Conservation (phyloP, 169 alveolate genomes). For the Ichthyophthirius multifiliis region DNA sequence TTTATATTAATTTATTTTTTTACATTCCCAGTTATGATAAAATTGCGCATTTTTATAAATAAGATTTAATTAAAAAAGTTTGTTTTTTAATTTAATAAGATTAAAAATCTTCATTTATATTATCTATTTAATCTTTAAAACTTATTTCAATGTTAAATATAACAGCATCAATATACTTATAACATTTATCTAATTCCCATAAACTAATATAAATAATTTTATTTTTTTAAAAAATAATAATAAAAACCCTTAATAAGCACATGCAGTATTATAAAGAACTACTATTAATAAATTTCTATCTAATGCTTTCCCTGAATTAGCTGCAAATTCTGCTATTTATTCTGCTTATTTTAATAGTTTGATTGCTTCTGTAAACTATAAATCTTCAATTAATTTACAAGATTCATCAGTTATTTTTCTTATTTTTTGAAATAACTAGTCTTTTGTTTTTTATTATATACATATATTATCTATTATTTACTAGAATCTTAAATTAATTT, state of each 20-base stretch:
- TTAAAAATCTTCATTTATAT: not conserved
- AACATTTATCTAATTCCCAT: constrained; percentile 15
- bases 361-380: no score
- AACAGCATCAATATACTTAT: constrained; percentile 21
- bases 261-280: constrained; percentile 19
- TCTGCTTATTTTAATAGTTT: no score
- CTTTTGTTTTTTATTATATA: no score
- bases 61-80: constrained; percentile 18
- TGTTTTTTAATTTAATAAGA: constrained; percentile 11
- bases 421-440: no score
- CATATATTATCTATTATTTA: no score
- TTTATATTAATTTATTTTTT: no score
- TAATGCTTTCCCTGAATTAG: constrained; percentile 28
- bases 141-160: constrained; percentile 12
- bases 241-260: not conserved
- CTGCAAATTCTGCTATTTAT: no score
- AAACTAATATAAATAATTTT: no score
- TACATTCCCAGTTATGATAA: constrained; percentile 25
- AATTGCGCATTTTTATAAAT: constrained; percentile 26
- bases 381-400: no score
- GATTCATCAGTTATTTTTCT: no score
- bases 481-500: no score
- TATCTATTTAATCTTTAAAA: not conserved
- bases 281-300: constrained; percentile 31
- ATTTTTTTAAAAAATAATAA: not conserved